Conservation (phyloP, 192 early-diverging fungal genomes). For the Backusella luteola region DNA sequence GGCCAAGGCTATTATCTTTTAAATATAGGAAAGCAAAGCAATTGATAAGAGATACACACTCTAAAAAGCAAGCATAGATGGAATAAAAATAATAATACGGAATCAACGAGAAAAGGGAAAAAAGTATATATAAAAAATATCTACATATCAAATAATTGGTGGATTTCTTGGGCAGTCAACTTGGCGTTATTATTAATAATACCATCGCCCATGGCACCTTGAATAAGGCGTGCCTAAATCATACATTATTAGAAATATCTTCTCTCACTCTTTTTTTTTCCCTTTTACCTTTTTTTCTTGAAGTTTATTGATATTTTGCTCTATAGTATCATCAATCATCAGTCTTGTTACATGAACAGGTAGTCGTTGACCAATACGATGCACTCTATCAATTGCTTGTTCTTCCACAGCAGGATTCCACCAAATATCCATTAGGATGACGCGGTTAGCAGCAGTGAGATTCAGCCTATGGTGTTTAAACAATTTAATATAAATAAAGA, state of each 20-base stretch:
- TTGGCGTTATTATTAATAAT: slow-evolving; percentile 19
- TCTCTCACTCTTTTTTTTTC: neutral
- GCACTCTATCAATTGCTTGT: slow-evolving; percentile 82
- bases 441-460: slow-evolving; percentile 66
- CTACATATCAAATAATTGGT: slow-evolving; percentile 27
- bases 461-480: slow-evolving; percentile 64
- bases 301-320: slow-evolving; percentile 82
- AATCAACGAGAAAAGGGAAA: neutral
- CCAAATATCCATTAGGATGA: slow-evolving; percentile 82
- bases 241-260: neutral
- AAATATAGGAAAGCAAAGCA: neutral
- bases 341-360: slow-evolving; percentile 68
- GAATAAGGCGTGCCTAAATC: slow-evolving; percentile 20
- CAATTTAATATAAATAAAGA: neutral
- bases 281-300: slow-evolving; percentile 81
- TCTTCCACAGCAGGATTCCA: slow-evolving; percentile 75
- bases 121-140: neutral
- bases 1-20: neutral
- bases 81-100: slow-evolving; percentile 5
- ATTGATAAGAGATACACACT: neutral
- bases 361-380: slow-evolving; percentile 70
- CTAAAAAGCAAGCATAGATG: neutral
- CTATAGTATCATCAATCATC: slow-evolving; percentile 71
- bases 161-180: slow-evolving; percentile 33
- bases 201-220: slow-evolving; percentile 37